A percentile compares a stretch with the other conserved stretches of the same genome.
Conservation (phyloP, 2,329 filamentous ascomycete genomes). For the Alternaria longipes region DNA sequence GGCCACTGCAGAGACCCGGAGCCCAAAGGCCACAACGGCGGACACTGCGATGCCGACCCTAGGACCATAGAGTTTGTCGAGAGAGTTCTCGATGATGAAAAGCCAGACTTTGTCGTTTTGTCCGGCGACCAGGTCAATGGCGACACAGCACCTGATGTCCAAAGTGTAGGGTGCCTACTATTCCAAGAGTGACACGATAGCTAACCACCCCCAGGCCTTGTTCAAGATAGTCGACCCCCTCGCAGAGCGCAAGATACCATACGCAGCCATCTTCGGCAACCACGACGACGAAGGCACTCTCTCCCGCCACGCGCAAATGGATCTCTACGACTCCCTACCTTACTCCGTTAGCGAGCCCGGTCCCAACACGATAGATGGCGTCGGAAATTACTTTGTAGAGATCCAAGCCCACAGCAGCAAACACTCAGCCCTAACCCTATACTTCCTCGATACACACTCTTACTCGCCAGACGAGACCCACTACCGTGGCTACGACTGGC, state of each 20-base stretch:
- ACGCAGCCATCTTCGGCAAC: constrained; percentile 94
- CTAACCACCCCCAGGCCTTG: constrained; percentile 68
- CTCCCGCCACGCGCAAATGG: constrained; percentile 81
- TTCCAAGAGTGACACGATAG: neutral
- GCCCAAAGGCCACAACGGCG: constrained; percentile 74
- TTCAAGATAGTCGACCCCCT: constrained; percentile 92
- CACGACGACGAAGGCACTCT: constrained; percentile 93
- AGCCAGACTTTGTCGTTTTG: constrained; percentile 89
- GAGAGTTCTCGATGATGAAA: constrained; percentile 87
- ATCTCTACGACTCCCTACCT: constrained; percentile 83
- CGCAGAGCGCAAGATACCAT: constrained; percentile 87
- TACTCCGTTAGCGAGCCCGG: constrained; percentile 89
- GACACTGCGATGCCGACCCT: constrained; percentile 88
- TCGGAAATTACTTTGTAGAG: constrained; percentile 95
- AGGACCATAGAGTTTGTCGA: constrained; percentile 90
- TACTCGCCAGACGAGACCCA: constrained; percentile 90
- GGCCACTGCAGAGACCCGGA: constrained; percentile 87
- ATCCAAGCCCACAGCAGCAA: constrained; percentile 82
- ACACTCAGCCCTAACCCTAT: constrained; percentile 93
- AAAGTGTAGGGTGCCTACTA: constrained; percentile 67
- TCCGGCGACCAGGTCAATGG: constrained; percentile 97
- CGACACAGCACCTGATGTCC: constrained; percentile 88
- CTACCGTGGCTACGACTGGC: constrained; percentile 95
- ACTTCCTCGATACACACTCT: constrained; percentile 90
- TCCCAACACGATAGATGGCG: constrained; percentile 82